Base-by-base conservation (phyloP, 2,329 filamentous ascomycete species). In the Diplodia corticola region DNA sequence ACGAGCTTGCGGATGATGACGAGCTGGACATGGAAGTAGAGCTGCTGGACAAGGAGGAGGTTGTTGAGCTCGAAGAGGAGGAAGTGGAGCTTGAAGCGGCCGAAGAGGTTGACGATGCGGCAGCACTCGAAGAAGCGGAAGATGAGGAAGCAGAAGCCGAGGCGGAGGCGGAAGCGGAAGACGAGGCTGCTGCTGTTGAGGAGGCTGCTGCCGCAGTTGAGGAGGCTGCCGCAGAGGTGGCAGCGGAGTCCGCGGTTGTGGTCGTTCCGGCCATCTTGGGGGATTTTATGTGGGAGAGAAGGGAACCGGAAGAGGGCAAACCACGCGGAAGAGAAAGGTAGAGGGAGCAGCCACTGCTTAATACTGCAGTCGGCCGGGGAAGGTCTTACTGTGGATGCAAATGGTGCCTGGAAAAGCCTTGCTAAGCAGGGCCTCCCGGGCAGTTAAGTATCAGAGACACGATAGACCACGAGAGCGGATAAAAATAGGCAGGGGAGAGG, bases 401-500 rank as follows among this genome's bases (percentile, higher is more conserved):
- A 7, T 59, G 40, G 13, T 35, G 57, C 12, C 57, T 22, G 20
- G 44, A 28, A 44, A 35, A 9, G 44, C n/a, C 26, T 40, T 60
- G 55, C 22, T 59, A 28, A 57, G 54, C 33, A 57, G 20, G 9
- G 9, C 33, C 53, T 26, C 15, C 15, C 20, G 17, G 35, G 20
- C 20, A 9, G 37, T 49, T 49, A 61, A 61, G 57, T 49, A 49
- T 26, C 28, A 46, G 13, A n/a, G 17, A 7, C 5, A n/a, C 22
- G 24, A 35, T 12, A n/a, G n/a, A 20, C n/a, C 17, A 49, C 17
- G 12, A 61, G n/a, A n/a, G 35, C 24, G 22, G 40, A 24, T 61
- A 61, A 49, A 61, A 61, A 61, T 61, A 61, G 57, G 57, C 17
- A 49, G 24, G 44, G 6, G 15, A 61, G 28, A 24, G 55, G 55